Evolutionary conservation across 2,329 filamentous ascomycete genomes (phyloP).

Genomic region (Fusarium nematophilum): DNA sequence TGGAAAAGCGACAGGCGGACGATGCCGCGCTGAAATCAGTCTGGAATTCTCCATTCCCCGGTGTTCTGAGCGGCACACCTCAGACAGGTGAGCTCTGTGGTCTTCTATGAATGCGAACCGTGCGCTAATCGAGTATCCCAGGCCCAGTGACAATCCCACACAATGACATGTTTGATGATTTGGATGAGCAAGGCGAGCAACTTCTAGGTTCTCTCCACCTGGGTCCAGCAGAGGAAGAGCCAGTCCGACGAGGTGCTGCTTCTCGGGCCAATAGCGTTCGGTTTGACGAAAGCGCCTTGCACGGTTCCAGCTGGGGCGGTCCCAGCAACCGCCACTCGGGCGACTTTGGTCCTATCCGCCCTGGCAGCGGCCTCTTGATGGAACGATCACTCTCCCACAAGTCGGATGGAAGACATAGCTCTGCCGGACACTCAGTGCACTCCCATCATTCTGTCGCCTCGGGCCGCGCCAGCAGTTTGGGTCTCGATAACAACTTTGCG

Average conservation of each 20-base stretch:
- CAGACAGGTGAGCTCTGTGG: conserved; percentile 77
- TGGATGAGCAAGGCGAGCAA: conserved; percentile 87
- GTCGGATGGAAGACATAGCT: conserved; percentile 94
- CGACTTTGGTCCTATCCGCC: conserved; percentile 82
- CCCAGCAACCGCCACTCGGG: conserved; percentile 85
- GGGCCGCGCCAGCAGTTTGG: conserved; percentile 87
- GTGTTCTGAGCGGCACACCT: conserved; percentile 81
- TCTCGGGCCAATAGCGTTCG: conserved; percentile 97
- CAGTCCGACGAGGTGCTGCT: conserved; percentile 83
- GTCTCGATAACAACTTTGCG: conserved; percentile 77
- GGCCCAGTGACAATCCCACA: conserved; percentile 83
- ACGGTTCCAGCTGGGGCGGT: conserved; percentile 82
- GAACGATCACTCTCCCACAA: conserved; percentile 94
- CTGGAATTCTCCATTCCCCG: conserved; percentile 95
- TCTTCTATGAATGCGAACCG: background rate
- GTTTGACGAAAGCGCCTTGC: conserved; percentile 95
- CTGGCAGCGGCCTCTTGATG: conserved; percentile 86
- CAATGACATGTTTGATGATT: conserved; percentile 88
- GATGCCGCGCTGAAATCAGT: conserved; percentile 82
- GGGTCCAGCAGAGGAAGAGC: conserved; percentile 84
- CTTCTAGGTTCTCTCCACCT: conserved; percentile 84
- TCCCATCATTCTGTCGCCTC: conserved; percentile 77
- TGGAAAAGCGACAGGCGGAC: conserved; percentile 76
- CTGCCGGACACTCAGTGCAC: conserved; percentile 83
- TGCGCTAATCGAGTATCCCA: conserved; percentile 52